Conservation (phyloP, 495 filamentous ascomycete species). For the Daldinia caldariorum region DNA sequence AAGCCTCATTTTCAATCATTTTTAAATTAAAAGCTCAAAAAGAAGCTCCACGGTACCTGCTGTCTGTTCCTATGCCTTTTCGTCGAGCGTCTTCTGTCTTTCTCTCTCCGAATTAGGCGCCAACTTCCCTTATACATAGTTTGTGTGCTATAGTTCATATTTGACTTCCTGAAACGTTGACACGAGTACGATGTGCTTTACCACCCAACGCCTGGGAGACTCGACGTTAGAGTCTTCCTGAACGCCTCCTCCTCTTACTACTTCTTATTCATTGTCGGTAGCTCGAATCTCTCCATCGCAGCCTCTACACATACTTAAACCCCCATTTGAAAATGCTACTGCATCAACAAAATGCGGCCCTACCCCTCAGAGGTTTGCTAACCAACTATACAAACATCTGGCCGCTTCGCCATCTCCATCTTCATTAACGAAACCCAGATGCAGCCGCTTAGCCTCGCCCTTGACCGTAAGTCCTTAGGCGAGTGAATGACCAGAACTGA, state of each 20-base stretch:
- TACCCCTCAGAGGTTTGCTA: constrained; percentile 8
- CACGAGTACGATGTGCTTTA: constrained; percentile 29
- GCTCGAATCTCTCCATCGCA: constrained; percentile 15
- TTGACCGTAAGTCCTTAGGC: not conserved
- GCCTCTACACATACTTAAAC: constrained; percentile 31
- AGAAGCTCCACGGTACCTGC: constrained; percentile 18
- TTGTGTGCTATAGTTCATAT: constrained; percentile 24
- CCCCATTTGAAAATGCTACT: constrained; percentile 29
- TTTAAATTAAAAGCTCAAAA: constrained; percentile 31
- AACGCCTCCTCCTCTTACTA: constrained; percentile 23
- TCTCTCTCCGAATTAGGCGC: constrained; percentile 4
- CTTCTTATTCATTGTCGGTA: constrained; percentile 17
- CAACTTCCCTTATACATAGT: constrained; percentile 21
- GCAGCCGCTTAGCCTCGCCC: not conserved
- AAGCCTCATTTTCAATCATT: constrained; percentile 17
- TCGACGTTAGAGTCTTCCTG: constrained; percentile 26
- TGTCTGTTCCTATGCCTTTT: constrained; percentile 14
- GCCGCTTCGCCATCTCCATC: constrained; percentile 3
- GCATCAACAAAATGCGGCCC: constrained; percentile 25
- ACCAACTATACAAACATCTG: constrained; percentile 25
- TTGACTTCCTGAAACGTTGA: constrained; percentile 34
- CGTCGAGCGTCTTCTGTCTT: constrained; percentile 21
- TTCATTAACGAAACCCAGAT: not conserved
- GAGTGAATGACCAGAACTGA: constrained; percentile 7
- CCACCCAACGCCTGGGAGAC: constrained; percentile 38